Conservation (phyloP, 345 rosid genomes). For the Mangifera indica region DNA sequence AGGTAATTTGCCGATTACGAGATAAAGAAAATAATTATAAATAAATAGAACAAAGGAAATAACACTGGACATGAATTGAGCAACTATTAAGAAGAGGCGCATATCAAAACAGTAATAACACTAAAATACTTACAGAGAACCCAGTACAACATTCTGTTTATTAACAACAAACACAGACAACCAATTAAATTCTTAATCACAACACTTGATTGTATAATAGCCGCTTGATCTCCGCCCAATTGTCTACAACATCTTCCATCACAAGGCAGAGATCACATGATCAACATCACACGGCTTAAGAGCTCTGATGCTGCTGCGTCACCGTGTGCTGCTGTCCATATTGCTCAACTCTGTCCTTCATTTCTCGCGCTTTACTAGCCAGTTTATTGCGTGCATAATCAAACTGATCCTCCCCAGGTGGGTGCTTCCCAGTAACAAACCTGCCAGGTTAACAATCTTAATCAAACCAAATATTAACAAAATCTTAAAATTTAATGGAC, state of each 20-base stretch:
- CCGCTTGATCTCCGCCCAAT: neutral
- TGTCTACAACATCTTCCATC: neutral
- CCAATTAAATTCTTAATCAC: neutral
- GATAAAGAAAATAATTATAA: too few relatives aligned
- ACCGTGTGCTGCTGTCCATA: slow-evolving; percentile 46
- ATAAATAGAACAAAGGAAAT: too few relatives aligned
- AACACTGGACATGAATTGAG: too few relatives aligned
- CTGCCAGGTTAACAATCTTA: slow-evolving; percentile 20
- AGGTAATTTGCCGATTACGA: too few relatives aligned
- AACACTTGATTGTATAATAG: neutral
- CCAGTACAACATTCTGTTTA: neutral
- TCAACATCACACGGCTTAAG: neutral
- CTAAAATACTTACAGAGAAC: too few relatives aligned
- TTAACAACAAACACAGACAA: neutral
- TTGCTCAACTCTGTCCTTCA: slow-evolving; percentile 72
- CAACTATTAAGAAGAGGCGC: too few relatives aligned
- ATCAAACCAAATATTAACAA: too few relatives aligned
- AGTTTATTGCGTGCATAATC: slow-evolving; percentile 69
- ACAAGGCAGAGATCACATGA: neutral
- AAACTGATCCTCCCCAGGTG: slow-evolving; percentile 60
- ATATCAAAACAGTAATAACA: too few relatives aligned
- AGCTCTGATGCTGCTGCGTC: slow-evolving; percentile 11
- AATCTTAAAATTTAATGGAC: too few relatives aligned
- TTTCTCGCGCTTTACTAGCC: slow-evolving; percentile 64
- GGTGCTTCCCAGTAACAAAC: slow-evolving; percentile 74